phyloP scores from a whole-genome alignment of 805 yeast species.

The Candida ponderosae region DNA sequence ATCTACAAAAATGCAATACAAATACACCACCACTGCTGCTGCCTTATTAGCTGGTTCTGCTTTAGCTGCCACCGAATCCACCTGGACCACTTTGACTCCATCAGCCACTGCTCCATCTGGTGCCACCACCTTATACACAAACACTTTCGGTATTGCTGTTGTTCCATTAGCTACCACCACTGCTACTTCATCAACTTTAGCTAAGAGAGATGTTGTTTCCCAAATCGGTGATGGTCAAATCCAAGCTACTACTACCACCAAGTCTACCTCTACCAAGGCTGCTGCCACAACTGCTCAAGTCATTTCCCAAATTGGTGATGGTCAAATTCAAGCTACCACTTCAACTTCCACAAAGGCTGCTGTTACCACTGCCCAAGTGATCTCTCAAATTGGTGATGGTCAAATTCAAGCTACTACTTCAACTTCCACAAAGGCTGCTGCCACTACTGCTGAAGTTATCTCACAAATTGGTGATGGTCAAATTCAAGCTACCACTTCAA shows the following conservation, averaged over 20 bases:
- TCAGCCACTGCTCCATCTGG: conserved; percentile 25
- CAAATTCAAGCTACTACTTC: conserved; percentile 44
- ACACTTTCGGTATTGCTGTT: conserved; percentile 36
- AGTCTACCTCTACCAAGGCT: not conserved
- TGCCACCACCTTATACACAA: conserved; percentile 28
- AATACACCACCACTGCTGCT: conserved; percentile 27
- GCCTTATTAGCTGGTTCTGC: conserved; percentile 40
- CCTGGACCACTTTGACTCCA: conserved; percentile 39
- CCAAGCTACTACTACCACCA: not conserved
- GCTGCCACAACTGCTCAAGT: not conserved
- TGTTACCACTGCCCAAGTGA: conserved; percentile 32
- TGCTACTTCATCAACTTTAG: conserved; percentile 2
- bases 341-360: conserved; percentile 26
- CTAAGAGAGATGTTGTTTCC: not conserved
- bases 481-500: conserved; percentile 30
- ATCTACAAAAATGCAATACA: conserved; percentile 31
- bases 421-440: conserved; percentile 28
- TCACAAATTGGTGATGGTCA: conserved; percentile 42
- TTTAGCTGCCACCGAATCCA: conserved; percentile 58
- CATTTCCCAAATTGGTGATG: not conserved
- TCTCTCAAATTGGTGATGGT: conserved; percentile 56
- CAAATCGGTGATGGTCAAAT: not conserved
- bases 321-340: conserved; percentile 17
- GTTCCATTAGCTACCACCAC: conserved; percentile 25
- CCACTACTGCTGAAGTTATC: conserved; percentile 24